These are phyloP conservation scores for Ascochyta fabae DNA, from an alignment of 2,329 filamentous ascomycete species.

Conservation along the genomic window DNA sequence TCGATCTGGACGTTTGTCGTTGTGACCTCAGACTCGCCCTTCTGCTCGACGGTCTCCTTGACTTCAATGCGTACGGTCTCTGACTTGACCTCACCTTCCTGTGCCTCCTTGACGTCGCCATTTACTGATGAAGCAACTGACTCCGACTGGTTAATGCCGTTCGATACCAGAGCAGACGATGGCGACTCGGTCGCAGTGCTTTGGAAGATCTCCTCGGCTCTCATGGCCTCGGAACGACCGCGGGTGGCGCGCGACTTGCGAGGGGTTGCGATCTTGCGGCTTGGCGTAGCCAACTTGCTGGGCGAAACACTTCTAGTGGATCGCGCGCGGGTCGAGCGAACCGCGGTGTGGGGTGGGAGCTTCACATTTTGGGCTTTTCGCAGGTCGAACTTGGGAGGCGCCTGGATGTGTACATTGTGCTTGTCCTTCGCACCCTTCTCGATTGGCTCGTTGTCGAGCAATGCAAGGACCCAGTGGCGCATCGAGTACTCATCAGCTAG, in stretches of 20 bases:
- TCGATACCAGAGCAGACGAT: slow-evolving; percentile 52
- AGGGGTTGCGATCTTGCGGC: slow-evolving; percentile 58
- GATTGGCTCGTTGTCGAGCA: slow-evolving; percentile 88
- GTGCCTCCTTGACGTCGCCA: slow-evolving; percentile 39
- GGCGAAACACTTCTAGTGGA: slow-evolving; percentile 67
- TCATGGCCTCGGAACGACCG: slow-evolving; percentile 36
- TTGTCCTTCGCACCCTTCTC: slow-evolving; percentile 69
- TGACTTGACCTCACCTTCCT: slow-evolving; percentile 28
- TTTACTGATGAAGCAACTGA: slow-evolving; percentile 51
- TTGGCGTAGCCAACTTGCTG: slow-evolving; percentile 55
- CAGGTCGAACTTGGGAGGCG: slow-evolving; percentile 80
- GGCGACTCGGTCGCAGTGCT: slow-evolving; percentile 55
- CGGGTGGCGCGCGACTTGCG: slow-evolving; percentile 60
- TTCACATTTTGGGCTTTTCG: slow-evolving; percentile 47
- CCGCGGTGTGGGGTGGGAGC: slow-evolving; percentile 41
- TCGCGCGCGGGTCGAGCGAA: slow-evolving; percentile 56
- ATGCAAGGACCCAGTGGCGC: slow-evolving; percentile 84
- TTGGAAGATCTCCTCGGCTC: slow-evolving; percentile 49
- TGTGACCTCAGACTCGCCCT: slow-evolving; percentile 69
- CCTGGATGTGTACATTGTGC: slow-evolving; percentile 72
- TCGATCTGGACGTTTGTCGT: slow-evolving; percentile 78
- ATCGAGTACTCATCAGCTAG: slow-evolving; percentile 90
- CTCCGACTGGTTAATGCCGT: slow-evolving; percentile 47
- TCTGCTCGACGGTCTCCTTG: slow-evolving; percentile 66
- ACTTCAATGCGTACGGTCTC: slow-evolving; percentile 72